These are phyloP conservation scores for Ajuga reptans DNA, from an alignment of 305 asterid genomes.

Conservation along the genomic window DNA sequence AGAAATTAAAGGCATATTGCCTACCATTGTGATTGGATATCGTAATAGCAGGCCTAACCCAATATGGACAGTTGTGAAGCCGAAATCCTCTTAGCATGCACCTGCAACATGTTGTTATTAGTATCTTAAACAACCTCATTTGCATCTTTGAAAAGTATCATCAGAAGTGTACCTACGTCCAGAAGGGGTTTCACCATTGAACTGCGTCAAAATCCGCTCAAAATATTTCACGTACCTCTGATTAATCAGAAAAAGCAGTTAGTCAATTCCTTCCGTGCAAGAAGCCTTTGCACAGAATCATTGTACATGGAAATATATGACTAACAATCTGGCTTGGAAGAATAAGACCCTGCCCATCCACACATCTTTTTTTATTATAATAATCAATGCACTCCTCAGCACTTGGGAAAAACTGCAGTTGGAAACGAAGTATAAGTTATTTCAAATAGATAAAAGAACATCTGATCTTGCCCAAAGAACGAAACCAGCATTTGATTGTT, in stretches of 20 bases:
- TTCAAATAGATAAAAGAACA: conserved; percentile 20
- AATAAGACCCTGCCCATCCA: conserved; percentile 88
- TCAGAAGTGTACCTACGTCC: conserved; percentile 93
- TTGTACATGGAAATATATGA: conserved; percentile 26
- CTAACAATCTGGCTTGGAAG: conserved; percentile 97
- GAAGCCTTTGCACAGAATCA: conserved; percentile 16
- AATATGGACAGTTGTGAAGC: conserved; percentile 80
- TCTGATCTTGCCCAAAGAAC: conserved; percentile 16
- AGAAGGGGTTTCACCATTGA: conserved; percentile 79
- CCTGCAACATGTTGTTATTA: conserved; percentile 40
- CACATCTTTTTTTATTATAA: conserved; percentile 87
- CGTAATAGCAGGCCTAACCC: conserved; percentile 94
- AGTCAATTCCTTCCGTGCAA: conserved; percentile 21
- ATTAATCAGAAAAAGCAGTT: conserved; percentile 22
- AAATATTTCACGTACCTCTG: conserved; percentile 93
- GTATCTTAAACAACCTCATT: conserved; percentile 23
- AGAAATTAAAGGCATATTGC: conserved; percentile 20
- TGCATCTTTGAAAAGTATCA: conserved; percentile 28
- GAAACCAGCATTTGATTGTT: conserved; percentile 17
- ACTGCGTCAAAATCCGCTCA: conserved; percentile 53
- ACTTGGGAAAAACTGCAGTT: conserved; percentile 81
- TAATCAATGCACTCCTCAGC: conserved; percentile 88
- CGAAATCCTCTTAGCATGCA: conserved; percentile 99
- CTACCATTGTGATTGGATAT: conserved; percentile 79
- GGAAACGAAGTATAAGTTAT: conserved; percentile 21